Evolutionary conservation across 2,329 filamentous ascomycete genomes (phyloP), one percentile per base, ranked within the genome.

Genomic region (Rhexocercosporidium sp.): DNA sequence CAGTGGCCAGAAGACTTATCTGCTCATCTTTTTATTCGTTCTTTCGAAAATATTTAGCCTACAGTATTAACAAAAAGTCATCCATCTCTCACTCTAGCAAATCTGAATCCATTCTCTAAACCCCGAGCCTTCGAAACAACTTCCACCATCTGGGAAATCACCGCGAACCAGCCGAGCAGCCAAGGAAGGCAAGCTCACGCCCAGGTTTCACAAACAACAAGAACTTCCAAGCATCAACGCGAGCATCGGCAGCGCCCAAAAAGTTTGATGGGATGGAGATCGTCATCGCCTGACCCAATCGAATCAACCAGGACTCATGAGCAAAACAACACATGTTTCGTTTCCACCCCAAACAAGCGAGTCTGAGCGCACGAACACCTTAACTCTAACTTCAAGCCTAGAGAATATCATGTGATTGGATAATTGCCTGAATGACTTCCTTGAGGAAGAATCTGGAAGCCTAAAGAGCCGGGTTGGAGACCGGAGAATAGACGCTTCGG

Each of bases 201-300:
- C 31, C 20, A 57, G n/a, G 34, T 25, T 41, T 57, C 34, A 39
- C 20, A 39, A 7, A 25, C 31, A 16, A 57, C 25, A 57, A 34
- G 11, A 57, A 57, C 34, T 25, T 1, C 20, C 12, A 25, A 27
- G 34, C 54, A 25, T 57, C 3, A 41, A 41, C 20, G 11, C n/a
- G 9, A 57, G 7, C n/a, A 9, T n/a, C n/a, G 9, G 44, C 44
- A 11, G 34, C 34, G 34, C 34, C 34, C 31, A n/a, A n/a, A 57
- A 57, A 57, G 54, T 34, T 57, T 57, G 54, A 57, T 57, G 54
- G 20, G 34, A 57, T 7, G 31, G 20, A 27, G 34, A 22, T 25
- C n/a, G 20, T 57, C 20, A 16, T 22, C 20, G 5, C 31, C 41
- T 14, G 41, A 20, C 7, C 44, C 41, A 44, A 39, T 7, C 34